These are phyloP conservation scores for Cladosporium oxysporum DNA, from an alignment of 2,329 filamentous ascomycete genomes.

Conservation along the genomic window DNA sequence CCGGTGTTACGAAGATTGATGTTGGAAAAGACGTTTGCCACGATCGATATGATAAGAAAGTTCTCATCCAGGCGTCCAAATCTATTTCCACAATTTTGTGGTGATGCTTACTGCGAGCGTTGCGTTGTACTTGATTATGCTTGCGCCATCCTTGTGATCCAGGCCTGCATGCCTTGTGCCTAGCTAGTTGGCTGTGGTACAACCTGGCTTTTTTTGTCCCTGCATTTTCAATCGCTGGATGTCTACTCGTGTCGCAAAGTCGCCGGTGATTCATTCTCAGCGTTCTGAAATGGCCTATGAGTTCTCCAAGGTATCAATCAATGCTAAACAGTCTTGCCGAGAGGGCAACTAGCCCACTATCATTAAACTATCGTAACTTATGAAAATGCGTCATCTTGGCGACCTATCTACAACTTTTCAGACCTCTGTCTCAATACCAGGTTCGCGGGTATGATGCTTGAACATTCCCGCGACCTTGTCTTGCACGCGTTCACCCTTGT, in stretches of 20 bases:
- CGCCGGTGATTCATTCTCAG: background rate
- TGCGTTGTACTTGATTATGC: background rate
- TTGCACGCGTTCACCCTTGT: conserved; percentile 56
- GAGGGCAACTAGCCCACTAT: background rate
- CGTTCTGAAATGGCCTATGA: no score
- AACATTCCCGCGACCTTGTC: conserved; percentile 51
- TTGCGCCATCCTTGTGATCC: background rate
- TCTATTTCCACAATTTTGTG: background rate
- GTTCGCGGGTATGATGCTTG: conserved; percentile 59
- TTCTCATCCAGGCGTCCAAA: background rate
- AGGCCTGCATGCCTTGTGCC: background rate
- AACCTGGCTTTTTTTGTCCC: background rate
- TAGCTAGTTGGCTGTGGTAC: background rate
- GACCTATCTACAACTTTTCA: conserved; percentile 35
- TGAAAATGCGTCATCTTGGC: background rate
- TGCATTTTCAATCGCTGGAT: background rate
- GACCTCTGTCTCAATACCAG: conserved; percentile 69
- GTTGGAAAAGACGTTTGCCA: background rate
- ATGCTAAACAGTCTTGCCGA: background rate
- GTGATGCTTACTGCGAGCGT: background rate
- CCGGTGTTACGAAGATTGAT: background rate
- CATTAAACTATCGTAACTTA: background rate
- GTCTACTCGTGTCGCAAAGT: background rate
- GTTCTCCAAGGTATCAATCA: background rate
- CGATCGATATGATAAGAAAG: background rate